phyloP scores from a whole-genome alignment of 2,329 filamentous ascomycete genomes.

The Penicillium olsonii region DNA sequence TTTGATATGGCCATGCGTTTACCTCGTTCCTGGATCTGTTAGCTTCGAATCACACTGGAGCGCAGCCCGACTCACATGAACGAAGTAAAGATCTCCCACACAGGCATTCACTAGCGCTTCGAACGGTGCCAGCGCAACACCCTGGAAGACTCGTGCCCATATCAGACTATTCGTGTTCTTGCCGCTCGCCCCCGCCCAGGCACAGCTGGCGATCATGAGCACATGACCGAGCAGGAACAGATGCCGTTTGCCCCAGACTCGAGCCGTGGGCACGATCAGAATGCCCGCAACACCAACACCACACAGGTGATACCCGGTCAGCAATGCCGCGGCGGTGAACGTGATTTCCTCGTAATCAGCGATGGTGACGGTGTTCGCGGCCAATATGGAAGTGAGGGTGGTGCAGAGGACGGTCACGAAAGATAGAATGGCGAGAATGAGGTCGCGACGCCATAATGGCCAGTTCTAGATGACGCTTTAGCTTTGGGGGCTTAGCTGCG shows the following conservation, averaged over 20 bases:
- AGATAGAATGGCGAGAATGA: slow-evolving; percentile 77
- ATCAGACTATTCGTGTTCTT: slow-evolving; percentile 71
- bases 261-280: slow-evolving; percentile 81
- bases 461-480: slow-evolving; percentile 61
- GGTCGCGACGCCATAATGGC: slow-evolving; percentile 82
- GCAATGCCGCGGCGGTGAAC: slow-evolving; percentile 75
- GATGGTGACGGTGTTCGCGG: slow-evolving; percentile 81
- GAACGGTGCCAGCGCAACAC: slow-evolving; percentile 82
- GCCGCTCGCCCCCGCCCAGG: slow-evolving; percentile 73
- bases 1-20: slow-evolving; percentile 82
- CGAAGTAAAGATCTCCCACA: slow-evolving; percentile 87
- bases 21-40: slow-evolving; percentile 63
- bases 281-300: slow-evolving; percentile 80
- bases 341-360: slow-evolving; percentile 63
- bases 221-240: slow-evolving; percentile 76
- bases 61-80: slow-evolving; percentile 63
- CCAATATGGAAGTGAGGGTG: slow-evolving; percentile 80
- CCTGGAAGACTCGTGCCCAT: slow-evolving; percentile 80
- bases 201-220: slow-evolving; percentile 71
- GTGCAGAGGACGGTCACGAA: slow-evolving; percentile 80
- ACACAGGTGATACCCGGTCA: slow-evolving; percentile 85
- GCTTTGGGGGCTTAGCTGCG: background rate
- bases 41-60: background rate
- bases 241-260: slow-evolving; percentile 92
- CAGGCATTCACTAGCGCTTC: slow-evolving; percentile 86